These are phyloP conservation scores for Diplodia mutila DNA, from an alignment of 2,329 filamentous ascomycete species.

Conservation along the genomic window DNA sequence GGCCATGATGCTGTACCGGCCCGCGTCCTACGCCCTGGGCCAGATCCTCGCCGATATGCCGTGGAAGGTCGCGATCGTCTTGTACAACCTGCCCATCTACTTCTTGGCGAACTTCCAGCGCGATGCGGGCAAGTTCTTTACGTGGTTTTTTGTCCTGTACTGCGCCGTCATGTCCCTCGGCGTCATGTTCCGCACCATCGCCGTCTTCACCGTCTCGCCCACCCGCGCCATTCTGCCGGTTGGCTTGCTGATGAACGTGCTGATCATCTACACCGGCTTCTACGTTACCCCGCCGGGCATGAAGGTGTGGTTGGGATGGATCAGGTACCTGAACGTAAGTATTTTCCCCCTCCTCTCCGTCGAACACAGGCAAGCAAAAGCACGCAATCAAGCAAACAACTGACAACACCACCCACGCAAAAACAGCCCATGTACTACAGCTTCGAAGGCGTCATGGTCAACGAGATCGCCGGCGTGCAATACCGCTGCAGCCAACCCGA, in stretches of 20 bases:
- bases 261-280: not conserved
- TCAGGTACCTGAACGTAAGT: not conserved
- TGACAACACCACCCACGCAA: not conserved
- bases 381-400: too few relatives aligned
- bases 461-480: not conserved
- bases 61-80: not conserved
- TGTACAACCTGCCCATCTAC: not conserved
- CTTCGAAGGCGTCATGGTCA: not conserved
- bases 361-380: too few relatives aligned
- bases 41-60: not conserved
- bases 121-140: not conserved
- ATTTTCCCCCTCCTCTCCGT: not conserved
- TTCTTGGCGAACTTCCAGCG: not conserved
- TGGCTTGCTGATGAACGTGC: not conserved
- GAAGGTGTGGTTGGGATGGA: not conserved
- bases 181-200: not conserved
- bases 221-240: not conserved
- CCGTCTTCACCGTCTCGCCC: not conserved
- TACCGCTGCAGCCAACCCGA: not conserved
- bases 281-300: not conserved
- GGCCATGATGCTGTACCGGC: not conserved
- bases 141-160: not conserved
- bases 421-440: not conserved
- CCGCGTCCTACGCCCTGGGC: not conserved
- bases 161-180: not conserved